phyloP scores from a whole-genome alignment of 1,139 yeast genomes.

The Lodderomyces beijingensis region DNA sequence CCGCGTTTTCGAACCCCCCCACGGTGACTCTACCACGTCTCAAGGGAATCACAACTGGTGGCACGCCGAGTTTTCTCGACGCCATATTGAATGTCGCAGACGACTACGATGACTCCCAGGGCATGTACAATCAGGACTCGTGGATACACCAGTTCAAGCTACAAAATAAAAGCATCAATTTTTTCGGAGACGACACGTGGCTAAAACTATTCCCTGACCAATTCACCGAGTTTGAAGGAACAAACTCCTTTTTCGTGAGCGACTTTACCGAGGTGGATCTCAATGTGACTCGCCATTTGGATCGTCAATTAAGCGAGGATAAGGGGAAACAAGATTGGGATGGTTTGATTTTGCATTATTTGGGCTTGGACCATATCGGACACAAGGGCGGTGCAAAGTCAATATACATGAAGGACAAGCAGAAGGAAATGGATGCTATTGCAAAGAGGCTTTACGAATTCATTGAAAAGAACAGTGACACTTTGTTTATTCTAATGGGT shows the following conservation, averaged over 20 bases:
- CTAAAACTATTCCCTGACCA: conserved; percentile 72
- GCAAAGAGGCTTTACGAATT: conserved; percentile 49
- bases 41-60: conserved; percentile 78
- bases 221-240: conserved; percentile 73
- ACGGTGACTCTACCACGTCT: conserved; percentile 78
- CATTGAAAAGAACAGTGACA: conserved; percentile 43
- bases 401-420: conserved; percentile 74
- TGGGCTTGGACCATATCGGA: conserved; percentile 96
- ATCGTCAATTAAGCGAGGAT: conserved; percentile 37
- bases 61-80: conserved; percentile 74
- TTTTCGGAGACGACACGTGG: conserved; percentile 99
- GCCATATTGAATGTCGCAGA: conserved; percentile 94
- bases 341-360: conserved; percentile 78
- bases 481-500: conserved; percentile 71
- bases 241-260: conserved; percentile 89
- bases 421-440: conserved; percentile 76
- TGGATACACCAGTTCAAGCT: conserved; percentile 71
- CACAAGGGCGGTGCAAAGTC: conserved; percentile 93
- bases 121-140: conserved; percentile 73
- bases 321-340: conserved; percentile 56
- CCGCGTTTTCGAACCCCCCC: conserved; percentile 87
- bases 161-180: conserved; percentile 50
- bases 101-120: conserved; percentile 71
- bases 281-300: conserved; percentile 87
- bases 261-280: conserved; percentile 92